Evolutionary conservation across 1,139 yeast genomes (phyloP).

Genomic region (Scheffersomyces stambukii): DNA sequence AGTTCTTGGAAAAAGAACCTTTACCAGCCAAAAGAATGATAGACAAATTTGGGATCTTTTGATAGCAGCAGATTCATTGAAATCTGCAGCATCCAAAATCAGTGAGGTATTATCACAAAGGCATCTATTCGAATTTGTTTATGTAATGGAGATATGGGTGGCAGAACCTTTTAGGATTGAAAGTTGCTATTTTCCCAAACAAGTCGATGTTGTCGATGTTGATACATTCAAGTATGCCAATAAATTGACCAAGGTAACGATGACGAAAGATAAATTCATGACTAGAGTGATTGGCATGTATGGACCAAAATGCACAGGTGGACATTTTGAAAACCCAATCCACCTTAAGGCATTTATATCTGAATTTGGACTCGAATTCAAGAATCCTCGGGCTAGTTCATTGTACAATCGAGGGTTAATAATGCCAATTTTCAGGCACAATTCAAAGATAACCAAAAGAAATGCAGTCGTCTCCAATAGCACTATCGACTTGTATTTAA

Average conservation of each 20-base stretch:
- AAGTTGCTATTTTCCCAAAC: constrained; percentile 37
- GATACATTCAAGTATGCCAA: constrained; percentile 39
- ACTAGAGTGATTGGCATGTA: constrained; percentile 47
- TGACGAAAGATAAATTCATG: constrained; percentile 25
- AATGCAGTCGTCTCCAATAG: constrained; percentile 2
- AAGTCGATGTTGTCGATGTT: constrained; percentile 35
- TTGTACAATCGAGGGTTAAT: constrained; percentile 44
- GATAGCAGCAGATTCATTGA: constrained; percentile 36
- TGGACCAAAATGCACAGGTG: constrained; percentile 28
- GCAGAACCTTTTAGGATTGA: constrained; percentile 42
- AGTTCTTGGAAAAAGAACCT: constrained; percentile 1
- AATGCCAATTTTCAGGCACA: constrained; percentile 47
- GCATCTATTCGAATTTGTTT: constrained; percentile 46
- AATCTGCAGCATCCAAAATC: constrained; percentile 37
- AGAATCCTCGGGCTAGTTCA: constrained; percentile 20
- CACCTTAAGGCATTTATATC: constrained; percentile 50
- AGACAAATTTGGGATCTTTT: constrained; percentile 36
- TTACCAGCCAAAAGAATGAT: constrained; percentile 13
- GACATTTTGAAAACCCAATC: constrained; percentile 39
- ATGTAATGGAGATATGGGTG: constrained; percentile 53
- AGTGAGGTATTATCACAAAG: constrained; percentile 37
- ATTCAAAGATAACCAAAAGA: constrained; percentile 31
- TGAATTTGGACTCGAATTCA: constrained; percentile 51
- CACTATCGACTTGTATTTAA: constrained; percentile 38
- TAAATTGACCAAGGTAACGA: constrained; percentile 24